Percentiles rank a stretch among this genome's conserved stretches.
phyloP scores from a whole-genome alignment of 139 green algal genomes.

The Parachlorella kessleri region DNA sequence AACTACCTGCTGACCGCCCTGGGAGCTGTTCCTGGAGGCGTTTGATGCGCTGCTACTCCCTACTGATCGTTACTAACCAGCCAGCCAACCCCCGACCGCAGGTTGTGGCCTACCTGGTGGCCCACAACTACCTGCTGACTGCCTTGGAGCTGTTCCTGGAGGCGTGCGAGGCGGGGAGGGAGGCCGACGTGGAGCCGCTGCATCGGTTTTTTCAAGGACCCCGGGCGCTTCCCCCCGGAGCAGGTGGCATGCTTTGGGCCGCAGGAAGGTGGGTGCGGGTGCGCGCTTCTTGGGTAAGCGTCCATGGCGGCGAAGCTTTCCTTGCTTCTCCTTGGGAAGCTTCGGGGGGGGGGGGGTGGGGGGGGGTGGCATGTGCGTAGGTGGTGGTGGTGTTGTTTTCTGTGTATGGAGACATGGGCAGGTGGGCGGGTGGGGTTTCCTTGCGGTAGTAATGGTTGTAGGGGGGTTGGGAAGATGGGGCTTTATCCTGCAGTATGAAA shows the following conservation, averaged over 20 bases:
- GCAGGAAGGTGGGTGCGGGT: conserved; percentile 7
- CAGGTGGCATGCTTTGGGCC: conserved; percentile 6
- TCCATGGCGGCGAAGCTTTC: too few relatives aligned
- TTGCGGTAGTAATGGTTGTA: too few relatives aligned
- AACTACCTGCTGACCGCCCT: too few relatives aligned
- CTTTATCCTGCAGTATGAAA: too few relatives aligned
- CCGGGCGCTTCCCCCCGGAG: conserved; percentile 21
- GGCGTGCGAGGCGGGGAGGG: conserved; percentile 23
- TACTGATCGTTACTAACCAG: background rate
- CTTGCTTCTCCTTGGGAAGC: background rate
- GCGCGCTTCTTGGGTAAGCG: too few relatives aligned
- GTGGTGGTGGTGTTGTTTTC: background rate
- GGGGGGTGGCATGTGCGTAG: background rate
- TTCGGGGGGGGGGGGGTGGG: background rate
- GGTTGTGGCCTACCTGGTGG: conserved; percentile 46
- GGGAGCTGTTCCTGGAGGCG: too few relatives aligned
- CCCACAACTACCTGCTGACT: conserved; percentile 33
- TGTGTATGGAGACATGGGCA: too few relatives aligned
- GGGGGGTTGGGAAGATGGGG: too few relatives aligned
- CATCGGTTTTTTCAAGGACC: conserved; percentile 23
- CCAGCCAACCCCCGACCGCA: background rate
- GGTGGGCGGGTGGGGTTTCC: too few relatives aligned
- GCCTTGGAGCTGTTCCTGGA: conserved; percentile 40
- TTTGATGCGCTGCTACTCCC: too few relatives aligned
- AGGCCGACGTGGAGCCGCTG: conserved; percentile 29